phyloP scores from a whole-genome alignment of 257 asterid genomes.

The Lithospermum erythrorhizon region DNA sequence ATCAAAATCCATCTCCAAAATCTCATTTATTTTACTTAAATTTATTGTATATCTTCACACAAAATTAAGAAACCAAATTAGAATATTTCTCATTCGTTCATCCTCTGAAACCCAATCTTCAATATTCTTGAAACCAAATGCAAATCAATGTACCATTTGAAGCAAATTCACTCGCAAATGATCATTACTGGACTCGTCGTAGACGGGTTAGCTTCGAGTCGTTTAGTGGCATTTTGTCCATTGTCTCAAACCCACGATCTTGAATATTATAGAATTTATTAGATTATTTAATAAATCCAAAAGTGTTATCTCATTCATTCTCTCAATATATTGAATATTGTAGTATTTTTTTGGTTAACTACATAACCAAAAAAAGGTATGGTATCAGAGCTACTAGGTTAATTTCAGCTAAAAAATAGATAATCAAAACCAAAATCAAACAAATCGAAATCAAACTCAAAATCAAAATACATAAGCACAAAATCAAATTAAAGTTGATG shows the following conservation, averaged over 20 bases:
- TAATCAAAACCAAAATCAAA: too few relatives aligned
- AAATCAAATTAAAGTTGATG: too few relatives aligned
- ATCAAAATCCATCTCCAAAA: constrained; percentile 13
- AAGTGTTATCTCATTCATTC: constrained; percentile 56
- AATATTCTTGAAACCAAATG: constrained; percentile 57
- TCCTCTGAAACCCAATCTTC: constrained; percentile 58
- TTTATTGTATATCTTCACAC: constrained; percentile 13
- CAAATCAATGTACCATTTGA: constrained; percentile 54
- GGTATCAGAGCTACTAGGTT: too few relatives aligned
- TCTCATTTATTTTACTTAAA: constrained; percentile 3
- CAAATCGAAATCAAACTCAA: too few relatives aligned
- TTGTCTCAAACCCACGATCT: constrained; percentile 50
- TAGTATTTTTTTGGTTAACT: too few relatives aligned
- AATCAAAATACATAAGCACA: too few relatives aligned
- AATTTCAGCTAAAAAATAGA: too few relatives aligned
- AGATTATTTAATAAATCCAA: constrained; percentile 36
- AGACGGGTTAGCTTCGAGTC: constrained; percentile 66
- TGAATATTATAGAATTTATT: constrained; percentile 40
- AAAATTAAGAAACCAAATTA: constrained; percentile 30
- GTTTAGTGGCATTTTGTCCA: constrained; percentile 60
- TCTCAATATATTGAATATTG: too few relatives aligned
- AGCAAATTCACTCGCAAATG: constrained; percentile 70
- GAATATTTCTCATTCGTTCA: constrained; percentile 55
- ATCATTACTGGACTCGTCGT: constrained; percentile 36
- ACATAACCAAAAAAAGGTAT: too few relatives aligned